Percentiles rank a stretch among this genome's conserved stretches.
These are phyloP conservation scores for Nakazawaea pomicola DNA, from an alignment of 805 yeast species.

Conservation along the genomic window DNA sequence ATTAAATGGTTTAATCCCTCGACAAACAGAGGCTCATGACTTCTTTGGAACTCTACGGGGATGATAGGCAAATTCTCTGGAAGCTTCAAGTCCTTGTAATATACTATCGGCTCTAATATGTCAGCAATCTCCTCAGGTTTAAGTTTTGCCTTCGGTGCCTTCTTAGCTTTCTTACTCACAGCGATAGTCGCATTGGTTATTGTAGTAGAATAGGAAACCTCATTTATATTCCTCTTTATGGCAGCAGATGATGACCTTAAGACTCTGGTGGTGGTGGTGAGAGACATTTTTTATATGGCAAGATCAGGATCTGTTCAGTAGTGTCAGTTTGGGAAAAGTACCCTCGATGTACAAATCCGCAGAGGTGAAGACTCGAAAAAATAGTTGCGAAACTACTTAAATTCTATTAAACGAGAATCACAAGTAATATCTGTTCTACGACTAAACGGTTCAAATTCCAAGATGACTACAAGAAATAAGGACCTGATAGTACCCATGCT, in stretches of 20 bases:
- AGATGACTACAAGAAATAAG: too few species aligned
- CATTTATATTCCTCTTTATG: neutral
- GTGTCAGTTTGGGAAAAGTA: too few species aligned
- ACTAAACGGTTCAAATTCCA: too few species aligned
- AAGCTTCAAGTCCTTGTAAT: slow-evolving; percentile 14
- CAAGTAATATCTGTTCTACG: too few species aligned
- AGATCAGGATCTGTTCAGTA: too few species aligned
- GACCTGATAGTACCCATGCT: slow-evolving; percentile 16
- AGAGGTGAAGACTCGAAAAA: too few species aligned
- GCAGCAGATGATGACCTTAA: slow-evolving; percentile 1
- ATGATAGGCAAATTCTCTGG: neutral
- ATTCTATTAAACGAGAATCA: too few species aligned
- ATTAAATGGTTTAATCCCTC: slow-evolving; percentile 21
- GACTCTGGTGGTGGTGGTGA: neutral
- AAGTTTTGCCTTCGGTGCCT: neutral
- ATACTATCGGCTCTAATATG: slow-evolving; percentile 16
- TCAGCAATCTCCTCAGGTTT: slow-evolving; percentile 15
- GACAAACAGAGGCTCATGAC: slow-evolving; percentile 19
- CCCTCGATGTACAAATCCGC: too few species aligned
- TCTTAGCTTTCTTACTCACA: neutral
- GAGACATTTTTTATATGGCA: neutral
- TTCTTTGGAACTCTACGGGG: slow-evolving; percentile 12
- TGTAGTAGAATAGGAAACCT: too few species aligned
- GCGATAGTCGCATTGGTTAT: neutral
- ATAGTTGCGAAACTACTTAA: too few species aligned